These are phyloP conservation scores for Cladosporium sp. DNA, from an alignment of 2,329 filamentous ascomycete species.

Conservation along the genomic window DNA sequence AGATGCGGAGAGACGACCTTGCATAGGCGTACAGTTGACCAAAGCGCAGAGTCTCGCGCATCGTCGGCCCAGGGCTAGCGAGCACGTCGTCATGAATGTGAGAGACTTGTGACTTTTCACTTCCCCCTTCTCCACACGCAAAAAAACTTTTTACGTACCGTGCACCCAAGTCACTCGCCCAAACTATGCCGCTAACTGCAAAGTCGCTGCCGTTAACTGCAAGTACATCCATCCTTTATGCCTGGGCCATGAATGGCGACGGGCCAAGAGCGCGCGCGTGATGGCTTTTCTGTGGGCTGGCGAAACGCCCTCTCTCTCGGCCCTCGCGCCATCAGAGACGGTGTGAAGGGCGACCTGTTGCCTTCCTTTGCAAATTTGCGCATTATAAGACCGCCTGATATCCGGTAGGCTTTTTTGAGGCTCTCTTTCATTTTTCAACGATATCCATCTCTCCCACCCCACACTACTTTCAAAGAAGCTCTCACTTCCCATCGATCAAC, in stretches of 20 bases:
- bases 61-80: not conserved
- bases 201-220: conserved; percentile 19
- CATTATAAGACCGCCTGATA: conserved; percentile 1
- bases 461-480: conserved; percentile 3
- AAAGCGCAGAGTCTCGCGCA: not conserved
- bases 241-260: not conserved
- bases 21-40: too few species aligned
- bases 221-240: conserved; percentile 13
- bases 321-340: conserved; percentile 8
- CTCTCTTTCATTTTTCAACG: conserved; percentile 15
- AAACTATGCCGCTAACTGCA: conserved; percentile 19
- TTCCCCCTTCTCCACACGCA: conserved; percentile 8
- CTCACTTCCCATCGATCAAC: conserved; percentile 17
- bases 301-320: conserved; percentile 5
- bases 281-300: conserved; percentile 9
- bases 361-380: not conserved
- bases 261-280: conserved; percentile 12
- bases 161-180: conserved; percentile 5
- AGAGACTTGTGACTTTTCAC: not conserved
- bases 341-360: not conserved
- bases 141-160: conserved; percentile 13
- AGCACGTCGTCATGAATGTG: conserved; percentile 1
- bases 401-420: not conserved
- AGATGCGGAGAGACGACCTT: not conserved
- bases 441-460: not conserved